phyloP scores from a whole-genome alignment of 768 basidiomycete genomes.

The Boletus sp. region DNA sequence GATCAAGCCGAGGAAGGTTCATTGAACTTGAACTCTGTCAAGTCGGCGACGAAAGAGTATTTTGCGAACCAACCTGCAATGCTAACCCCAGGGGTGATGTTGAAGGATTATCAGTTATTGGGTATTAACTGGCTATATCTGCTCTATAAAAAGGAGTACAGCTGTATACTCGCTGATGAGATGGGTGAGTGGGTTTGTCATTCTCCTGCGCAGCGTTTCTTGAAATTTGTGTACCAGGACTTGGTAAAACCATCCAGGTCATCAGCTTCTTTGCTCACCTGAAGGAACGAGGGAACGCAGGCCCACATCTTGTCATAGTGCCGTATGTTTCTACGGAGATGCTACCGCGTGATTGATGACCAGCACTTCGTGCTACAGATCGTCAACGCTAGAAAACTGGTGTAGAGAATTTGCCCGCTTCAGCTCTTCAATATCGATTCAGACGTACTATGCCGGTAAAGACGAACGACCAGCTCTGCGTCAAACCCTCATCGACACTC shows the following conservation, averaged over 20 bases:
- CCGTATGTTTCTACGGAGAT: constrained; percentile 58
- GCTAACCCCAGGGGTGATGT: constrained; percentile 59
- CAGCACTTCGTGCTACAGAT: constrained; percentile 42
- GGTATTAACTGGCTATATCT: constrained; percentile 98
- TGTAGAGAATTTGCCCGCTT: constrained; percentile 93
- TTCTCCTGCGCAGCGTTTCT: neutral
- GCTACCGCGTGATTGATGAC: constrained; percentile 1
- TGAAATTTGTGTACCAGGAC: constrained; percentile 47
- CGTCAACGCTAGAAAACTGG: constrained; percentile 98
- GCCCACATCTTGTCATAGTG: constrained; percentile 92
- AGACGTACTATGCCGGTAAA: constrained; percentile 93
- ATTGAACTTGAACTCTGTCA: constrained; percentile 51
- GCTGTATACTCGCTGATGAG: constrained; percentile 97
- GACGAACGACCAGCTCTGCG: constrained; percentile 75
- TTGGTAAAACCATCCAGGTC: constrained; percentile 98
- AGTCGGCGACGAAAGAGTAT: constrained; percentile 53
- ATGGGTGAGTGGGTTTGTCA: constrained; percentile 68
- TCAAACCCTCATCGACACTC: constrained; percentile 64
- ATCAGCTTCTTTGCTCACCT: constrained; percentile 94
- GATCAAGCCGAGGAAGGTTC: constrained; percentile 59
- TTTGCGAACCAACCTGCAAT: constrained; percentile 70
- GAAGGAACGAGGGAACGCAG: constrained; percentile 71
- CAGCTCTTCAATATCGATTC: constrained; percentile 78
- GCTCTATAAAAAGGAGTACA: constrained; percentile 72
- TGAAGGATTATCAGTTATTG: constrained; percentile 96